These are phyloP conservation scores for Coemansia sp. DNA, from an alignment of 192 early-diverging fungal species.

Conservation along the genomic window DNA sequence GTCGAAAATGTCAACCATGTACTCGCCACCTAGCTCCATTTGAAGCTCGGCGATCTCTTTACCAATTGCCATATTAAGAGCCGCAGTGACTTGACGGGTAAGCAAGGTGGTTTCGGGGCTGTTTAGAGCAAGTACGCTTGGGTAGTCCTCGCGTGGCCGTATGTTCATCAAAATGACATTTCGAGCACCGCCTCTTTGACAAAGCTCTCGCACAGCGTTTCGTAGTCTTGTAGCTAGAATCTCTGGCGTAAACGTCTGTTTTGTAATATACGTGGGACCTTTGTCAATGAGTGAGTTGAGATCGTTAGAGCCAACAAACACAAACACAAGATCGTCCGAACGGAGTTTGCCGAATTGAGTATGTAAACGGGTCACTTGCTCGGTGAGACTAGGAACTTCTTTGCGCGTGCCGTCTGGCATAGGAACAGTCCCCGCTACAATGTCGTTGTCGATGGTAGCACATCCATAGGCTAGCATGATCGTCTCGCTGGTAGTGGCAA, in stretches of 20 bases:
- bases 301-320: slow-evolving; percentile 52
- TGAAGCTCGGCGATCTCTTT: slow-evolving; percentile 25
- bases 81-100: slow-evolving; percentile 17
- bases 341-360: slow-evolving; percentile 11
- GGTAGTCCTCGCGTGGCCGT: slow-evolving; percentile 48
- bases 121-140: slow-evolving; percentile 28
- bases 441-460: slow-evolving; percentile 46
- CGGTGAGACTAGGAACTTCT: slow-evolving; percentile 34
- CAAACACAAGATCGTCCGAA: slow-evolving; percentile 40
- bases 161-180: slow-evolving; percentile 48
- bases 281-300: slow-evolving; percentile 40
- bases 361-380: slow-evolving; percentile 25
- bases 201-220: slow-evolving; percentile 20
- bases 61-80: slow-evolving; percentile 29
- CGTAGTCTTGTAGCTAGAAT: slow-evolving; percentile 29
- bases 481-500: neutral
- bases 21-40: slow-evolving; percentile 17
- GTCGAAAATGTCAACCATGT: slow-evolving; percentile 34
- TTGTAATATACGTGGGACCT: slow-evolving; percentile 18
- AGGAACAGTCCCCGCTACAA: slow-evolving; percentile 41
- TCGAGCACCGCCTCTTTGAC: slow-evolving; percentile 16
- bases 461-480: slow-evolving; percentile 45
- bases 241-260: slow-evolving; percentile 24
- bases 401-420: slow-evolving; percentile 29
- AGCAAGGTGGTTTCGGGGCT: slow-evolving; percentile 10